These are phyloP conservation scores for Hirsutella minnesotensis DNA, from an alignment of 2,329 filamentous ascomycete species.

Conservation along the genomic window DNA sequence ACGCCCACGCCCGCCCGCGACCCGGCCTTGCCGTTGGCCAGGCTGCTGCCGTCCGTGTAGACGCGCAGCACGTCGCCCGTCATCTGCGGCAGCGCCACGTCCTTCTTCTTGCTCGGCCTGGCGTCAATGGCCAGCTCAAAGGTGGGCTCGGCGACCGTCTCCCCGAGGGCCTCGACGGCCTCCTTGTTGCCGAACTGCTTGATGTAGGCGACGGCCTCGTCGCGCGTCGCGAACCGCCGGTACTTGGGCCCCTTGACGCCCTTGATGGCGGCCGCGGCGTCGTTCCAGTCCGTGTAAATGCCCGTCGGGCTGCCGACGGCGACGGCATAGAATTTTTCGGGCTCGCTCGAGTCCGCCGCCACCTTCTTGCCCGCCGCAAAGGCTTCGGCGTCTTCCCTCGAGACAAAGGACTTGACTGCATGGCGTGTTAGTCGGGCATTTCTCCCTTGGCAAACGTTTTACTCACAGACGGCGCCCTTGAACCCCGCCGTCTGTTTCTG, in stretches of 20 bases:
- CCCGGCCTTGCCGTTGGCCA: slow-evolving; percentile 43
- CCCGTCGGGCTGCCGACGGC: slow-evolving; percentile 46
- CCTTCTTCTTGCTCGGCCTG: slow-evolving; percentile 12
- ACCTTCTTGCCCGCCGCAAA: slow-evolving; percentile 53
- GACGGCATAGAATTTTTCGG: slow-evolving; percentile 46
- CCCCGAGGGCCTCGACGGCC: slow-evolving; percentile 28
- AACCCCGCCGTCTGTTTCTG: slow-evolving; percentile 48
- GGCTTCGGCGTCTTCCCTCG: slow-evolving; percentile 62
- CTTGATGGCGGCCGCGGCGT: slow-evolving; percentile 60
- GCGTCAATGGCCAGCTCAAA: not conserved
- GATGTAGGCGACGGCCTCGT: slow-evolving; percentile 72
- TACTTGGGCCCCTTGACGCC: slow-evolving; percentile 60
- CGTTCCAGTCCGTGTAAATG: slow-evolving; percentile 53
- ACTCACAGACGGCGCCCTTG: slow-evolving; percentile 56
- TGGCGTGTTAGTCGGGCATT: no score
- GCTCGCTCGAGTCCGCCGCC: slow-evolving; percentile 25
- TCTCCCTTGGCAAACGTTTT: no score
- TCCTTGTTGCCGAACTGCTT: slow-evolving; percentile 30
- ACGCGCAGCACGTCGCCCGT: slow-evolving; percentile 22
- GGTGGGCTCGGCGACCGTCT: slow-evolving; percentile 9
- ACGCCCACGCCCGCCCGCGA: slow-evolving; percentile 51
- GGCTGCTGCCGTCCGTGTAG: slow-evolving; percentile 53
- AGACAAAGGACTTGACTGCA: slow-evolving; percentile 69
- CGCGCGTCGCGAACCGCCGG: slow-evolving; percentile 54
- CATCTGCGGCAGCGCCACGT: slow-evolving; percentile 3